Evolutionary conservation across 805 yeast species (phyloP).

Genomic region (Candida manassasensis): DNA sequence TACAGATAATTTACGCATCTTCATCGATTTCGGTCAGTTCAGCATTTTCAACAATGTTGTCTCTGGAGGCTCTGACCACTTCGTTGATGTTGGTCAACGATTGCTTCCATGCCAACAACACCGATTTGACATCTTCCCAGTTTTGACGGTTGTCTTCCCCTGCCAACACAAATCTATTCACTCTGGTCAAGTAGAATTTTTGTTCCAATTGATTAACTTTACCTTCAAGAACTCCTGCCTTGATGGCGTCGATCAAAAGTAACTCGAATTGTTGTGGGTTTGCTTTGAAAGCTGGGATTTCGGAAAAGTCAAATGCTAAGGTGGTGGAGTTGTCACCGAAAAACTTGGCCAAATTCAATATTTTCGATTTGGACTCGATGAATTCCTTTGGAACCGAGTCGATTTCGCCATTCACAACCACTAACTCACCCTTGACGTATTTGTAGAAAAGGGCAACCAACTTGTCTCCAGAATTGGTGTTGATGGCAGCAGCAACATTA

Average conservation of each 20-base stretch:
- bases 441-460: constrained; percentile 25
- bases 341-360: constrained; percentile 37
- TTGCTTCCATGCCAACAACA: constrained; percentile 35
- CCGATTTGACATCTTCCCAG: constrained; percentile 33
- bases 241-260: constrained; percentile 37
- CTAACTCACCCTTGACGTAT: constrained; percentile 33
- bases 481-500: constrained; percentile 33
- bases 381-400: constrained; percentile 15
- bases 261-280: constrained; percentile 33
- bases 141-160: constrained; percentile 28
- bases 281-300: constrained; percentile 29
- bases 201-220: constrained; percentile 41
- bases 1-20: constrained; percentile 5
- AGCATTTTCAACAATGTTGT: constrained; percentile 26
- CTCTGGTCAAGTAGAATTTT: constrained; percentile 37
- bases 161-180: constrained; percentile 37
- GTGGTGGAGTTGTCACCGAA: constrained; percentile 20
- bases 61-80: constrained; percentile 39
- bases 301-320: constrained; percentile 23
- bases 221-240: constrained; percentile 42
- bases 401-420: constrained; percentile 15
- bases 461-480: constrained; percentile 21
- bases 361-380: constrained; percentile 33
- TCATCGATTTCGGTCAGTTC: constrained; percentile 1
- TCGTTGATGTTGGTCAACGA: constrained; percentile 38